Percentiles rank a stretch among this genome's conserved stretches.
Evolutionary conservation across 1,284 basidiomycete species (phyloP).

Genomic region (Malassezia pachydermatis): DNA sequence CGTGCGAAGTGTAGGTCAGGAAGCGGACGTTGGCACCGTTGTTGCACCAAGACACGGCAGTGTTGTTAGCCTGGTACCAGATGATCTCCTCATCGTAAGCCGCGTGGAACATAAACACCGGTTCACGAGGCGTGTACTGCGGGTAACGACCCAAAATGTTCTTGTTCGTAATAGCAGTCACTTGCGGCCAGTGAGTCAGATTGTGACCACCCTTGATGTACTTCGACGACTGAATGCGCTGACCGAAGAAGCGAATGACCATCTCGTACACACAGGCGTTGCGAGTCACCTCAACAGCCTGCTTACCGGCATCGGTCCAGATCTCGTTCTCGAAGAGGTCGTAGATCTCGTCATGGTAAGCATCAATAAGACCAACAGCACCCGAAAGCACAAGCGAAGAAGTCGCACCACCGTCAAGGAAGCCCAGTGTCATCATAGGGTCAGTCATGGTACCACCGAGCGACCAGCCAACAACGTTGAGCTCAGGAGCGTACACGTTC

Average conservation of each 20-base stretch:
- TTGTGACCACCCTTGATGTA: conserved; percentile 25
- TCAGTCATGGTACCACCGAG: conserved; percentile 37
- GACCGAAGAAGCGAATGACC: conserved; percentile 19
- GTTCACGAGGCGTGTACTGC: conserved; percentile 22
- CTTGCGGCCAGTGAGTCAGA: conserved; percentile 20
- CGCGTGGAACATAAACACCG: conserved; percentile 35
- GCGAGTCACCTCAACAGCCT: conserved; percentile 14
- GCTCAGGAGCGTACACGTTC: conserved; percentile 24
- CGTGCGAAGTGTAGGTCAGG: conserved; percentile 20
- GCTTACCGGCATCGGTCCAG: conserved; percentile 25
- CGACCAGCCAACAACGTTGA: conserved; percentile 34
- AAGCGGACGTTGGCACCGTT: conserved; percentile 40
- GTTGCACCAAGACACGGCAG: conserved; percentile 33
- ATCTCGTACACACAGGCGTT: conserved; percentile 26
- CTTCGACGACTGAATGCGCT: conserved; percentile 14
- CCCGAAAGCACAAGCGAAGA: conserved; percentile 34
- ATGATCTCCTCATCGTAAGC: conserved; percentile 34
- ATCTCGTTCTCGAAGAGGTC: conserved; percentile 21
- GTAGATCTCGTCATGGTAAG: conserved; percentile 27
- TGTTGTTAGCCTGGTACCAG: conserved; percentile 25
- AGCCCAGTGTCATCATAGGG: conserved; percentile 10
- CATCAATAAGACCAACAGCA: conserved; percentile 26
- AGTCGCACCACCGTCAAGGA: conserved; percentile 17
- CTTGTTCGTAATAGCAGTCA: conserved; percentile 12
- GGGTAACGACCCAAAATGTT: conserved; percentile 15